A percentile compares a stretch with the other conserved stretches of the same genome.
Evolutionary conservation across 2,329 filamentous ascomycete species (phyloP).

Genomic region (Pestalotiopsis sp.): DNA sequence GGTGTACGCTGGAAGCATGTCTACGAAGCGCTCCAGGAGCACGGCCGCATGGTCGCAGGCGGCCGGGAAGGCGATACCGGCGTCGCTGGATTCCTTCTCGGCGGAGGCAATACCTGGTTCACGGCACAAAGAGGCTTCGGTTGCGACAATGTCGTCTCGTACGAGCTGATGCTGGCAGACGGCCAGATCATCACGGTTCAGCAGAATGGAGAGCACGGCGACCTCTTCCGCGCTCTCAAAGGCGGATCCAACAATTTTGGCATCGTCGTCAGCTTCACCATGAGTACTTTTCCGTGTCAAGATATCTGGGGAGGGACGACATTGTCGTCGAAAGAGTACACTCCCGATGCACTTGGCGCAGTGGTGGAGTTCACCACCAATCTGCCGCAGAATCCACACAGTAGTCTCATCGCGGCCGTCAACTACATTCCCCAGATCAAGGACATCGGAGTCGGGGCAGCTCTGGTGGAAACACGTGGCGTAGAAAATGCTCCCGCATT

Average conservation of each 20-base stretch:
- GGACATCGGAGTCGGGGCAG: constrained; percentile 16
- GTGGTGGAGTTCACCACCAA: constrained; percentile 14
- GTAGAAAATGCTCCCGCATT: constrained; percentile 20
- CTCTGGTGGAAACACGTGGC: constrained; percentile 18
- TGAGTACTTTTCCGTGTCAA: constrained; percentile 24
- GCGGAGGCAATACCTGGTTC: constrained; percentile 21
- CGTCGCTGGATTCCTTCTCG: constrained; percentile 18
- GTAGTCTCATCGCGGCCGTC: constrained; percentile 23
- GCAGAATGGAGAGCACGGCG: neutral
- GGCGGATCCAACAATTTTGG: constrained; percentile 44
- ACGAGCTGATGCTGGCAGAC: constrained; percentile 8
- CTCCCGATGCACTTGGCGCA: constrained; percentile 18
- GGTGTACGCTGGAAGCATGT: constrained; percentile 1
- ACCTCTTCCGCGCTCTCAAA: constrained; percentile 43
- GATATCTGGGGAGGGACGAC: constrained; percentile 27
- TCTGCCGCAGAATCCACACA: constrained; percentile 16
- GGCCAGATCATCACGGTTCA: neutral
- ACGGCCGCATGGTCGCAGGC: neutral
- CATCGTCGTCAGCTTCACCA: constrained; percentile 23
- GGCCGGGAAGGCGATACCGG: constrained; percentile 17
- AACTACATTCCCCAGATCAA: constrained; percentile 21
- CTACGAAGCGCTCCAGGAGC: neutral
- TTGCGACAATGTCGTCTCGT: constrained; percentile 11
- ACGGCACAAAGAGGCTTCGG: neutral
- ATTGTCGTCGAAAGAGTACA: constrained; percentile 13